These are phyloP conservation scores for Trypanosomatidae sp. DNA, from an alignment of 208 protist genomes.

Conservation along the genomic window DNA sequence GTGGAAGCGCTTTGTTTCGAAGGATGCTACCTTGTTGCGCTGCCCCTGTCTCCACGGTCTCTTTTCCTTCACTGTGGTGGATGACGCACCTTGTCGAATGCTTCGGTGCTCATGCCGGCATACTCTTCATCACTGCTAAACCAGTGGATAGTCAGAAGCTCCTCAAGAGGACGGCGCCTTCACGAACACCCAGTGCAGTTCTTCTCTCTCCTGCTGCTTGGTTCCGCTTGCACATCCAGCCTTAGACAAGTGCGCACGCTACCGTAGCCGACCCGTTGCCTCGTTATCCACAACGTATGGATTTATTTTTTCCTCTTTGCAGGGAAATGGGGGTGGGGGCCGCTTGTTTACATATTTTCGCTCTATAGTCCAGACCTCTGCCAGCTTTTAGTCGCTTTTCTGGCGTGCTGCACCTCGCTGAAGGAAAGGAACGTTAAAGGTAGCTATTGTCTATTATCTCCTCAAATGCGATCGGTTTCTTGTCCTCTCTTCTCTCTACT, in stretches of 20 bases:
- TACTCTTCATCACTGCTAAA: background rate
- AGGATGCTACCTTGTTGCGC: background rate
- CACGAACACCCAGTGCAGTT: background rate
- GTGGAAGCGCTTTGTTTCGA: background rate
- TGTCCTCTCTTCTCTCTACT: background rate
- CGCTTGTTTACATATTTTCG: background rate
- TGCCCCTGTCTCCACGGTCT: background rate
- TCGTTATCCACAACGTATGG: background rate
- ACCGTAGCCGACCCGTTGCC: background rate
- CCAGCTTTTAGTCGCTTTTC: background rate
- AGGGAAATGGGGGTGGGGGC: background rate
- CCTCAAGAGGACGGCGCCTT: background rate
- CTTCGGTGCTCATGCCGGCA: background rate
- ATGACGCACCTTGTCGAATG: background rate
- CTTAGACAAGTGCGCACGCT: background rate
- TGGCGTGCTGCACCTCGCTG: background rate
- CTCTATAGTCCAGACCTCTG: background rate
- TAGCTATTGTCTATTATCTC: background rate
- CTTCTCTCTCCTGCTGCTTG: background rate
- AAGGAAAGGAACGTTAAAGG: background rate
- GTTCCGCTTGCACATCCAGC: background rate
- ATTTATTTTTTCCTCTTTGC: background rate
- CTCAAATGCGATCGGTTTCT: background rate
- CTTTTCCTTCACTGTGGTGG: background rate
- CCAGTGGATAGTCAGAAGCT: background rate